A percentile compares a stretch with the other conserved stretches of the same genome.
Evolutionary conservation across 2,329 filamentous ascomycete genomes (phyloP).

Genomic region (Metarhizium anisopliae): DNA sequence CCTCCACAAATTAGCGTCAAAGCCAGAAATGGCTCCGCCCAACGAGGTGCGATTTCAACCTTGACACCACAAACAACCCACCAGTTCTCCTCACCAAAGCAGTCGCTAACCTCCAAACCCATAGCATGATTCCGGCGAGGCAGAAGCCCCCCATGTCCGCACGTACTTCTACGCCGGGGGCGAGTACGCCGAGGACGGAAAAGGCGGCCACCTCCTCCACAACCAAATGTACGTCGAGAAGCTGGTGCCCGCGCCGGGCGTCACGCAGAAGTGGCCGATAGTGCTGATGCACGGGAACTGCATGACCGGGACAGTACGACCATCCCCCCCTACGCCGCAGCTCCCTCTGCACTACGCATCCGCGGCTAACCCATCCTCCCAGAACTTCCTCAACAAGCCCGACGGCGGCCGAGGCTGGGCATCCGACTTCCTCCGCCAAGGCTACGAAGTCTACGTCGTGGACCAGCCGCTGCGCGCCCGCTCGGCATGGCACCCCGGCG

Average conservation of each 20-base stretch:
- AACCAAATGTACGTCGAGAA: slow-evolving; percentile 44
- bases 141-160: slow-evolving; percentile 7
- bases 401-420: slow-evolving; percentile 36
- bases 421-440: slow-evolving; percentile 34
- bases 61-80: no score
- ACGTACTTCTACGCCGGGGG: slow-evolving; percentile 28
- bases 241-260: slow-evolving; percentile 25
- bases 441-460: slow-evolving; percentile 37
- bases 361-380: slow-evolving; percentile 5
- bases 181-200: slow-evolving; percentile 19
- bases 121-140: background rate
- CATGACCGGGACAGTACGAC: slow-evolving; percentile 10
- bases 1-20: no score
- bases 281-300: slow-evolving; percentile 34
- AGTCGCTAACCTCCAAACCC: background rate
- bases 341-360: no score
- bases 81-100: no score
- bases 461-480: slow-evolving; percentile 37
- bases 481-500: slow-evolving; percentile 28
- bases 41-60: no score
- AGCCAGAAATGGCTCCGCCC: no score
- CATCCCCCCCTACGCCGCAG: no score
- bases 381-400: slow-evolving; percentile 29
- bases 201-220: slow-evolving; percentile 12
- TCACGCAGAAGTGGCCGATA: slow-evolving; percentile 21